Conservation (phyloP, 805 yeast genomes). For the Candida railenensis region DNA sequence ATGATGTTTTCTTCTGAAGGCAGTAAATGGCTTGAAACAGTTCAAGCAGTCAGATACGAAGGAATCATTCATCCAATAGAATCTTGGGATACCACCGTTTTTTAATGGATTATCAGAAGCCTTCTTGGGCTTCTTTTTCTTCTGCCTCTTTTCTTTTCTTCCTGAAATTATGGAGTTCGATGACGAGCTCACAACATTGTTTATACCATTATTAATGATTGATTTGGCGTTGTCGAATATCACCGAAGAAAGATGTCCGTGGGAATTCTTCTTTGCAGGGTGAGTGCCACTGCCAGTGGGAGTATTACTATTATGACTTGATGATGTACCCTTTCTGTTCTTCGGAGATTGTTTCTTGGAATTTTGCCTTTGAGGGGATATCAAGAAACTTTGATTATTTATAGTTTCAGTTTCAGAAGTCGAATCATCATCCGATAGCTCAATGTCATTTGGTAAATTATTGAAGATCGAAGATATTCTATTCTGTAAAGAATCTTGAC, state of each 20-base stretch:
- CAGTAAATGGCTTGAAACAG: constrained; percentile 76
- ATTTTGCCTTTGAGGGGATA: constrained; percentile 9
- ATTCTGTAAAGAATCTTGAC: constrained; percentile 22
- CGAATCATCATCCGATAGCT: constrained; percentile 42
- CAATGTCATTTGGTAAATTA: constrained; percentile 47
- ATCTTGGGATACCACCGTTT: constrained; percentile 59
- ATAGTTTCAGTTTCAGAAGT: constrained; percentile 41
- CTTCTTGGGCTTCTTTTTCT: constrained; percentile 27
- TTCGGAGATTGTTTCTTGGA: constrained; percentile 1
- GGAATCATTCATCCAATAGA: constrained; percentile 96
- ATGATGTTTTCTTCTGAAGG: constrained; percentile 90
- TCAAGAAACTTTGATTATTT: constrained; percentile 12
- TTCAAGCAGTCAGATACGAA: constrained; percentile 85
- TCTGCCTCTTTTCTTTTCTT: constrained; percentile 14
- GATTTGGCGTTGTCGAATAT: constrained; percentile 39
- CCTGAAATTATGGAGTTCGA: constrained; percentile 27
- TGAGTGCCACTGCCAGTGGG: background rate
- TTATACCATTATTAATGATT: constrained; percentile 28
- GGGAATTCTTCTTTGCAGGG: constrained; percentile 1
- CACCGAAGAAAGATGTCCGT: constrained; percentile 18
- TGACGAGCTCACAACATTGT: constrained; percentile 24
- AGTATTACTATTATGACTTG: background rate
- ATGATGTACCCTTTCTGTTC: background rate
- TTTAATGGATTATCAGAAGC: constrained; percentile 43
- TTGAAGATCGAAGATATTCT: constrained; percentile 40